Evolutionary conservation across 495 filamentous ascomycete species (phyloP).

Genomic region (Xylaria telfairii): DNA sequence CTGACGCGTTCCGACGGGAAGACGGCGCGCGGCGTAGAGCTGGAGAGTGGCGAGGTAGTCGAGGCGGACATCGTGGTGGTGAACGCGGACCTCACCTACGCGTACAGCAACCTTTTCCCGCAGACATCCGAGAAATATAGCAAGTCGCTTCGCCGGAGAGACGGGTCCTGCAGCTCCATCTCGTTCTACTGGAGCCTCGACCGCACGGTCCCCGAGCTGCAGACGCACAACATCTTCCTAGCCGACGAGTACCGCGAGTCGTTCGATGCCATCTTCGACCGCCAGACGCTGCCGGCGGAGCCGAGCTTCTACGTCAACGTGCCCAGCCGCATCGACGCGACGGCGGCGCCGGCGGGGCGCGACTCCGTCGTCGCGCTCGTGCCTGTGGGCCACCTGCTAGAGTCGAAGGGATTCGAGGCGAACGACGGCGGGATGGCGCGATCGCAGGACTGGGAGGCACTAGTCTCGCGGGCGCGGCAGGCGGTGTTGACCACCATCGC

Average conservation of each 20-base stretch:
- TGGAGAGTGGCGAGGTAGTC: constrained; percentile 58
- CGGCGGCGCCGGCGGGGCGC: constrained; percentile 65
- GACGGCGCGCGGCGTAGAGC: constrained; percentile 59
- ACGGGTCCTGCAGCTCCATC: constrained; percentile 70
- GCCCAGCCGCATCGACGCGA: constrained; percentile 66
- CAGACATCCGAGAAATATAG: constrained; percentile 47
- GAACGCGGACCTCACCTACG: constrained; percentile 74
- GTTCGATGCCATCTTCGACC: constrained; percentile 74
- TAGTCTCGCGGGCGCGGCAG: constrained; percentile 57
- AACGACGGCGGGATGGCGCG: constrained; percentile 36
- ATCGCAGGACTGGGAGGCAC: constrained; percentile 61
- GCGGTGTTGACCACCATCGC: constrained; percentile 62
- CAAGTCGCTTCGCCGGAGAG: constrained; percentile 50
- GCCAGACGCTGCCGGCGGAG: constrained; percentile 64
- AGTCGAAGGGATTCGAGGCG: constrained; percentile 19
- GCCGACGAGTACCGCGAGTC: constrained; percentile 69
- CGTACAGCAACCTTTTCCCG: constrained; percentile 68
- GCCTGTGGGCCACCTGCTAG: constrained; percentile 66
- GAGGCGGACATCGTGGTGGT: constrained; percentile 67
- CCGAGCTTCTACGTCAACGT: constrained; percentile 79
- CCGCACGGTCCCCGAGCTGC: constrained; percentile 60
- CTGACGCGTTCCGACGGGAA: constrained; percentile 50
- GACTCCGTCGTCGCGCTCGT: constrained; percentile 70
- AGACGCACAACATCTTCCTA: constrained; percentile 77
- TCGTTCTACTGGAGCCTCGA: constrained; percentile 76